Percentiles rank a stretch among this genome's conserved stretches.
phyloP scores from a whole-genome alignment of 345 rosid species.

The Rhizophora mangle region DNA sequence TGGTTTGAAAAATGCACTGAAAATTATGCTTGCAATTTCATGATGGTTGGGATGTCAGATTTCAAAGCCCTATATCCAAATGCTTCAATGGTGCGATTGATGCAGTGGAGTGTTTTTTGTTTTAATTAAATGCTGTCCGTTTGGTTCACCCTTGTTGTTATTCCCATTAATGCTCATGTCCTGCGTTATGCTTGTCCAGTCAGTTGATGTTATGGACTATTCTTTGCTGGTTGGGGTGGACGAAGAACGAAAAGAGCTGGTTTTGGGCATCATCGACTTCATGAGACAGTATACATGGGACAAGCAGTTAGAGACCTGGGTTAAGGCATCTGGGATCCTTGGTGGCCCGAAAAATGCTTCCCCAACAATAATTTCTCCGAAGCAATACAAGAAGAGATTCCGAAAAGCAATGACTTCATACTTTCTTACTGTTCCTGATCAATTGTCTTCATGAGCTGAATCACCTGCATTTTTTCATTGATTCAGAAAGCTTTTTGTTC shows the following conservation, averaged over 20 bases:
- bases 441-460: conserved; percentile 65
- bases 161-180: neutral
- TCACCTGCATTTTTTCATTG: conserved; percentile 19
- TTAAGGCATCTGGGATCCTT: conserved; percentile 80
- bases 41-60: too few species aligned
- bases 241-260: conserved; percentile 77
- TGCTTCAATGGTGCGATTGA: too few species aligned
- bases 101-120: too few species aligned
- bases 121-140: neutral
- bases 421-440: conserved; percentile 89
- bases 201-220: conserved; percentile 92
- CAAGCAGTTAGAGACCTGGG: conserved; percentile 98
- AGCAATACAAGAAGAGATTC: conserved; percentile 90
- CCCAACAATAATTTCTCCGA: conserved; percentile 86
- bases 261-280: conserved; percentile 93
- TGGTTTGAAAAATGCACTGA: too few species aligned
- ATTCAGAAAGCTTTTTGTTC: conserved; percentile 40
- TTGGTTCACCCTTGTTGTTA: neutral
- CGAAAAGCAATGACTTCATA: conserved; percentile 93
- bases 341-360: conserved; percentile 81
- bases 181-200: conserved; percentile 36
- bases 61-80: too few species aligned
- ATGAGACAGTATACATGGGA: conserved; percentile 99
- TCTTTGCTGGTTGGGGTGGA: conserved; percentile 96
- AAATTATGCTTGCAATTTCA: too few species aligned